Conservation (phyloP, 768 basidiomycete species). For the Suillus placidus region DNA sequence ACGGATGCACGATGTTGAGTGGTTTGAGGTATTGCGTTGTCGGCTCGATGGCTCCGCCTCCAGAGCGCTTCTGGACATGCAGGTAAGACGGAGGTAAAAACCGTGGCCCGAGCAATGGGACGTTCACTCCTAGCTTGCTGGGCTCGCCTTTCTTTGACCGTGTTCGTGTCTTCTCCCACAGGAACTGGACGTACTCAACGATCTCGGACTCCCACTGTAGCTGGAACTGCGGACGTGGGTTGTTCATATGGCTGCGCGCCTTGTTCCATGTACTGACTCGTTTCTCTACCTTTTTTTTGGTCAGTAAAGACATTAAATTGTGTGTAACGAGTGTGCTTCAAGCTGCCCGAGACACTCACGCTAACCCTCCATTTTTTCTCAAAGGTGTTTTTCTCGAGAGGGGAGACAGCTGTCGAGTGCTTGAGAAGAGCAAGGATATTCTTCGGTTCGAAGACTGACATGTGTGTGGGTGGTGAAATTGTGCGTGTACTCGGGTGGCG, state of each 20-base stretch:
- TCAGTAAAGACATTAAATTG: background rate
- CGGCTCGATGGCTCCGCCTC: slow-evolving; percentile 12
- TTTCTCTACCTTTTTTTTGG: slow-evolving; percentile 8
- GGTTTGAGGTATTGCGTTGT: slow-evolving; percentile 18
- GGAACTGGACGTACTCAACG: slow-evolving; percentile 21
- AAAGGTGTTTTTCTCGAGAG: background rate
- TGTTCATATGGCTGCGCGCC: background rate
- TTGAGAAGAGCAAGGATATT: slow-evolving; percentile 7
- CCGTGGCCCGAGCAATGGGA: slow-evolving; percentile 25
- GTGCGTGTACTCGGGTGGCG: background rate
- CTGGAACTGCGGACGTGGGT: slow-evolving; percentile 14
- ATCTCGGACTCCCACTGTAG: slow-evolving; percentile 25
- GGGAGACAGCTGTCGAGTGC: background rate
- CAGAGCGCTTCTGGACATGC: slow-evolving; percentile 14
- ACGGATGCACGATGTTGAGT: slow-evolving; percentile 14
- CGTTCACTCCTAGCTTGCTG: slow-evolving; percentile 1
- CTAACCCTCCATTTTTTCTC: slow-evolving; percentile 9
- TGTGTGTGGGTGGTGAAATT: background rate
- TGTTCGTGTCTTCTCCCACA: slow-evolving; percentile 13
- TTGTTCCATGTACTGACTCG: slow-evolving; percentile 1
- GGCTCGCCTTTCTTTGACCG: slow-evolving; percentile 10
- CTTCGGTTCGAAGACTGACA: slow-evolving; percentile 18
- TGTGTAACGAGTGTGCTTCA: background rate
- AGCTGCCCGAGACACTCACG: background rate
- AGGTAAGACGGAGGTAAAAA: slow-evolving; percentile 24